Conservation (phyloP, 2,329 filamentous ascomycete genomes). For the Shiraia sp. region DNA sequence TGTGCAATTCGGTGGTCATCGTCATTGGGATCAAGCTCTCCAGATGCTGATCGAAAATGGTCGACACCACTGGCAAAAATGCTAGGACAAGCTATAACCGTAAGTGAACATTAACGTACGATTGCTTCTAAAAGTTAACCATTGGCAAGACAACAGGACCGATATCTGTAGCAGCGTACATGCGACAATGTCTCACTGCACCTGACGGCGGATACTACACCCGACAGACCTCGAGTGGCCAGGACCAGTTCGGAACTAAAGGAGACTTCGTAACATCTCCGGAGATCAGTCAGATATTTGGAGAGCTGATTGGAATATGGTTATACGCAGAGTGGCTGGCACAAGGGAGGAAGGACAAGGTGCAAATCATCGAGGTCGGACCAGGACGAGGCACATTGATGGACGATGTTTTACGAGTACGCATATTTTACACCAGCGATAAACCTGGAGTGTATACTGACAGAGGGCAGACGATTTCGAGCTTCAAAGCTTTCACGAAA, state of each 20-base stretch:
- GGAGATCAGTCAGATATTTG: conserved; percentile 96
- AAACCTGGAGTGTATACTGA: conserved; percentile 17
- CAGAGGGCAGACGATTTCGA: conserved; percentile 70
- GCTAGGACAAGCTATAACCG: conserved; percentile 83
- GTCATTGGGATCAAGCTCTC: conserved; percentile 13
- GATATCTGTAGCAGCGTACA: conserved; percentile 88
- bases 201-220: conserved; percentile 95
- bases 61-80: conserved; percentile 90
- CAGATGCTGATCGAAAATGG: conserved; percentile 63
- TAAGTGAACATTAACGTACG: conserved; percentile 47
- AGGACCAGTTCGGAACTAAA: conserved; percentile 88
- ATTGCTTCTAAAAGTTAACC: not conserved
- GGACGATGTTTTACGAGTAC: conserved; percentile 90
- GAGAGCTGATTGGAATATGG: conserved; percentile 93
- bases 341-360: conserved; percentile 74
- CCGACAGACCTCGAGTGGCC: conserved; percentile 64
- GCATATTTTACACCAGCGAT: too few relatives aligned
- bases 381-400: conserved; percentile 94
- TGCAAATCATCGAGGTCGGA: conserved; percentile 91
- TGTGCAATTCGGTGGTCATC: conserved; percentile 45
- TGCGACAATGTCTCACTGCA: conserved; percentile 97
- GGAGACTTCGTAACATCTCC: conserved; percentile 97
- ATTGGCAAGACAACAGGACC: conserved; percentile 76
- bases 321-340: conserved; percentile 95
- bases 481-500: conserved; percentile 76